Evolutionary conservation across 2,329 filamentous ascomycete genomes (phyloP), one percentile per base, ranked within the genome.

Genomic region (Myriosclerotinia scirpicola): DNA sequence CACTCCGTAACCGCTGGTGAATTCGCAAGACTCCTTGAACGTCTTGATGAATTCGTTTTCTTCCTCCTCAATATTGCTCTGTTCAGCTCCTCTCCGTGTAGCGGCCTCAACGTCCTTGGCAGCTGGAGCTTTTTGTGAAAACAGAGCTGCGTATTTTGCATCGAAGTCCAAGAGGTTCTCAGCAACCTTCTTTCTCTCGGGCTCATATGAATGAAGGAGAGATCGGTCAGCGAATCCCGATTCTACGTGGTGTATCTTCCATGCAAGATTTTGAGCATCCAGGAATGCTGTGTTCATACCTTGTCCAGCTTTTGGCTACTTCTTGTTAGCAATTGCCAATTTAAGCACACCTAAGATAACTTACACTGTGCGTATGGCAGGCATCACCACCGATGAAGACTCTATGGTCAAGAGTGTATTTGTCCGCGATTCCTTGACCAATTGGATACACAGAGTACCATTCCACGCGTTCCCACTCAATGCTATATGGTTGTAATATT

Each of bases 241-340:
- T 76, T 97, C 93, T 12, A 97, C 94, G 46, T 91, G 88, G 76
- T 97, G 93, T 62, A 97, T 91, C 81, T 98, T 98, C 93, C 93
- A 98, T 9, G 93, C 93, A 52, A 98, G 82, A 77, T 97, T 98
- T 68, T 92, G 86, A 0, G 92, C 92, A 72, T 94, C 90, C 62
- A 90, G 81, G 79, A 92, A 92, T 4, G 89, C 89, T 0, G 90
- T 90, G 74, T 92, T 92, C 90, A 92, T 92, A 40, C 90, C 90
- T 77, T 92, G 90, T 1, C 90, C 90, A 42, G 89, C 90, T 80
- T 91, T 92, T 48, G 89, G 89, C 85, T 87, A 14, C 15, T 61
- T 22, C 5, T 38, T 40, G 46, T 61, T 50, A 61, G 44, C 58
- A 11, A 36, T 26, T 50, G 20, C 17, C n/a, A 22, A 20, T 30